Evolutionary conservation across 1,284 basidiomycete genomes (phyloP).

Genomic region (Apiotrichum veenhuisii): DNA sequence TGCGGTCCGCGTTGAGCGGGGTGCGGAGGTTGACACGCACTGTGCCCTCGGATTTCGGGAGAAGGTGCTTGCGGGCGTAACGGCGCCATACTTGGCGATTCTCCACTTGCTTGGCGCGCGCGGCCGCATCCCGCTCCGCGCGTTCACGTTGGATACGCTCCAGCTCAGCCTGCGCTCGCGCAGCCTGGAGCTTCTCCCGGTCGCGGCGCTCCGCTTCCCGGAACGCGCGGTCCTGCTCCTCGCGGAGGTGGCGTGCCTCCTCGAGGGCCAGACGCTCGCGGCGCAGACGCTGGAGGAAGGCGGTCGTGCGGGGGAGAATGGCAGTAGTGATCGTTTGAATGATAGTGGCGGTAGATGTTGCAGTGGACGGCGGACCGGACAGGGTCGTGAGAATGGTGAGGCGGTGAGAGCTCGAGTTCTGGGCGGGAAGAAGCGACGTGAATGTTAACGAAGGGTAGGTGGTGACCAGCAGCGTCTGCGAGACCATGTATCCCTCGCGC

Average conservation of each 20-base stretch:
- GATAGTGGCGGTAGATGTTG: constrained; percentile 64
- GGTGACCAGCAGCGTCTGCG: constrained; percentile 79
- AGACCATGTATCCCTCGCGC: constrained; percentile 76
- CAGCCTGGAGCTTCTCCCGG: constrained; percentile 52
- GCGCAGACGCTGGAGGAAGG: constrained; percentile 65
- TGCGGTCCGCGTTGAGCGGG: constrained; percentile 34
- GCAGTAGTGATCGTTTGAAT: constrained; percentile 62
- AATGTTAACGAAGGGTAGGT: constrained; percentile 92
- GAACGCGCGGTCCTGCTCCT: constrained; percentile 79
- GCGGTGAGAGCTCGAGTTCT: constrained; percentile 52
- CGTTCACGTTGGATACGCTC: constrained; percentile 22
- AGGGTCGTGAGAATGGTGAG: constrained; percentile 78
- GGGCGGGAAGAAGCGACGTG: constrained; percentile 71
- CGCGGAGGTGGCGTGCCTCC: constrained; percentile 65
- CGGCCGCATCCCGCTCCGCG: constrained; percentile 42
- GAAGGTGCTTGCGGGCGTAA: constrained; percentile 41
- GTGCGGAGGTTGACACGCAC: constrained; percentile 38
- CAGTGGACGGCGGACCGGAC: constrained; percentile 61
- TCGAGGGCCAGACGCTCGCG: constrained; percentile 55
- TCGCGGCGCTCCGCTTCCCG: constrained; percentile 64
- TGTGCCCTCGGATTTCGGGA: constrained; percentile 26
- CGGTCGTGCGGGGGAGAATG: constrained; percentile 71
- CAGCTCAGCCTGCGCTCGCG: constrained; percentile 26
- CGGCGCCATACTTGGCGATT: constrained; percentile 36
- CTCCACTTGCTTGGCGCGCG: constrained; percentile 18